Base-by-base conservation (phyloP, 2,329 filamentous ascomycete genomes). In the Cryphonectria parasitica region DNA sequence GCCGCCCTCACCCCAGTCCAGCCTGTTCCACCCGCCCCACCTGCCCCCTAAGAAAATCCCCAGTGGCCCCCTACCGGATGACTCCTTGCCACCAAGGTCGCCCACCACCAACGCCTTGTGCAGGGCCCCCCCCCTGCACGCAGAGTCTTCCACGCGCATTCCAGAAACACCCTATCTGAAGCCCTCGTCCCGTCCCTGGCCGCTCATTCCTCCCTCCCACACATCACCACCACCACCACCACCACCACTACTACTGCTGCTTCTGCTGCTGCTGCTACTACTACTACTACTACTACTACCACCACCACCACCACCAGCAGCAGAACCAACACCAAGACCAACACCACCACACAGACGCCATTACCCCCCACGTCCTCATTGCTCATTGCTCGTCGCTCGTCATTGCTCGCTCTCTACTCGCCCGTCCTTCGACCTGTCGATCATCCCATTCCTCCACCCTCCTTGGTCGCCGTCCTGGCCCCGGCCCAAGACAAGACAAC, bases 81-180 rank as follows among this genome's bases (percentile, higher is more conserved):
- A 39, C 61, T 10, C 56, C 41, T 36, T 54, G 52, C 43, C 63
- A 58, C 68, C 68, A 65, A 22, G 19, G 22, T 34, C 11, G n/a
- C 28, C 41, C 25, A 64, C n/a, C 41, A 64, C 45, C 45, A 49
- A 19, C 8, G 45, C 22, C 45, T 49, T 22, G 45, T n/a, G n/a
- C 45, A 49, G 28, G 63, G 64, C n/a, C 39, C 61, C 56, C 54
- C 54, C 70, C 70, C 64, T 67, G 67, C 62, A 64, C 39, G 67
- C 58, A 72, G 64, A 72, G 28, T 65, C 68, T 72, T 72, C 70
- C 52, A 72, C 67, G 49, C 64, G 70, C 66, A 68, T 69, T 72
- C 70, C 68, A 72, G 70, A 72, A 72, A 61, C 70, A 67, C 68
- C 64, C 70, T 64, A 69, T 65, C 49, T 67, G 70, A 43, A 28